Evolutionary conservation across 2,329 filamentous ascomycete genomes (phyloP).

Genomic region (Ampelomyces quisqualis): DNA sequence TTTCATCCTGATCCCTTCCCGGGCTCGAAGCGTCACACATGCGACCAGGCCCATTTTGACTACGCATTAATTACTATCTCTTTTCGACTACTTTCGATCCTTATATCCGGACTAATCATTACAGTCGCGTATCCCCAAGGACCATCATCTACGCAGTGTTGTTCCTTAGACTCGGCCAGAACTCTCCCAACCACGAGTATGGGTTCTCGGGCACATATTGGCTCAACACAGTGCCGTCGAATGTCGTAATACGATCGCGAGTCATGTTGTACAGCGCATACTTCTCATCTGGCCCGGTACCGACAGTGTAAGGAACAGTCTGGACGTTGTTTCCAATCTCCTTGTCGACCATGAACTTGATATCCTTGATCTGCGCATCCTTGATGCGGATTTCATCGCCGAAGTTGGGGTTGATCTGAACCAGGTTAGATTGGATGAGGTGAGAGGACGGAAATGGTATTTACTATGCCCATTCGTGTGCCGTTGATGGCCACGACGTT

Average conservation of each 20-base stretch:
- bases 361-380: slow-evolving; percentile 19
- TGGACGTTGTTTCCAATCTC: slow-evolving; percentile 32
- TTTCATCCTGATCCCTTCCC: too few relatives aligned
- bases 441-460: neutral
- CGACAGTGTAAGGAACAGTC: slow-evolving; percentile 28
- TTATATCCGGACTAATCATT: too few relatives aligned
- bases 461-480: slow-evolving; percentile 29
- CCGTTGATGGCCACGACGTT: slow-evolving; percentile 28
- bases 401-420: slow-evolving; percentile 26
- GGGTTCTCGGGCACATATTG: slow-evolving; percentile 23
- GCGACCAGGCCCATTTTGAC: neutral
- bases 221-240: slow-evolving; percentile 19
- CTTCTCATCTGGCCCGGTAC: slow-evolving; percentile 29
- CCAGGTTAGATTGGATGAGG: neutral
- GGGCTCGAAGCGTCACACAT: neutral
- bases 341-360: slow-evolving; percentile 27
- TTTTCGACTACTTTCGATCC: too few relatives aligned
- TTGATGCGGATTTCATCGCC: slow-evolving; percentile 30
- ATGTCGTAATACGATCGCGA: slow-evolving; percentile 24
- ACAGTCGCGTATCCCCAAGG: neutral
- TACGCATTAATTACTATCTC: too few relatives aligned
- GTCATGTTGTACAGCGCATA: slow-evolving; percentile 30
- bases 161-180: slow-evolving; percentile 17
- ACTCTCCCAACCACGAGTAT: slow-evolving; percentile 25
- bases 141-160: neutral